Conservation (phyloP, 2,329 filamentous ascomycete species). For the Stagonosporopsis chrysanthemi region DNA sequence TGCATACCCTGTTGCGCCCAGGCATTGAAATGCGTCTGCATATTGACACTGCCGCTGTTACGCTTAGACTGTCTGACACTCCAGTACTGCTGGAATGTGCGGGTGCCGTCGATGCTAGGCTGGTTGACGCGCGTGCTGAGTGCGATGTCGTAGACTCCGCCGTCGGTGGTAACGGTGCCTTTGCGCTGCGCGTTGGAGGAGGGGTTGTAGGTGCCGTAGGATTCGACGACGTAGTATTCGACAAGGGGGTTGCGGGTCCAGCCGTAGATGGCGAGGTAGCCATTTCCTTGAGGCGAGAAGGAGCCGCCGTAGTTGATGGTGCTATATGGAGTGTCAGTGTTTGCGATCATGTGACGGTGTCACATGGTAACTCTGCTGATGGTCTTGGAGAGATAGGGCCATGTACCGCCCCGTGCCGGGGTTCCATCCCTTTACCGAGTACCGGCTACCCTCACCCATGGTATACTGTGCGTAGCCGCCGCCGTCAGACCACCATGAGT, state of each 20-base stretch:
- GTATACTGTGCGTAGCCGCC: conserved; percentile 34
- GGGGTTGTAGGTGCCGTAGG: conserved; percentile 56
- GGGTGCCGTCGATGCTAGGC: conserved; percentile 61
- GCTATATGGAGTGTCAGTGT: conserved; percentile 10
- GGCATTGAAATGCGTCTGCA: conserved; percentile 38
- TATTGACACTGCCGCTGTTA: conserved; percentile 51
- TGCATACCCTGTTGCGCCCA: conserved; percentile 35
- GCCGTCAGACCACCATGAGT: conserved; percentile 66
- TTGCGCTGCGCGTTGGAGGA: conserved; percentile 53
- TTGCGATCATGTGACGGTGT: no score
- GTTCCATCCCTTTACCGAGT: conserved; percentile 40
- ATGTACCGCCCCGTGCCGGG: conserved; percentile 56
- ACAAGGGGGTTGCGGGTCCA: conserved; percentile 62
- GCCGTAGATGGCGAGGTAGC: conserved; percentile 58
- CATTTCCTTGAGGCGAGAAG: conserved; percentile 32
- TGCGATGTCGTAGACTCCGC: conserved; percentile 61
- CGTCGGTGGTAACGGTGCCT: conserved; percentile 60
- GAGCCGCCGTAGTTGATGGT: conserved; percentile 31
- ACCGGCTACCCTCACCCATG: conserved; percentile 32
- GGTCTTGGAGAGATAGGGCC: background rate
- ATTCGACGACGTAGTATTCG: conserved; percentile 66
- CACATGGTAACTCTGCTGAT: no score
- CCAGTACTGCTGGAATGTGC: conserved; percentile 63
- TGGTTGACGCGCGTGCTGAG: conserved; percentile 58
- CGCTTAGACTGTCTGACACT: conserved; percentile 60